phyloP scores from a whole-genome alignment of 1,139 yeast species.

The Kodamaea sp. region DNA sequence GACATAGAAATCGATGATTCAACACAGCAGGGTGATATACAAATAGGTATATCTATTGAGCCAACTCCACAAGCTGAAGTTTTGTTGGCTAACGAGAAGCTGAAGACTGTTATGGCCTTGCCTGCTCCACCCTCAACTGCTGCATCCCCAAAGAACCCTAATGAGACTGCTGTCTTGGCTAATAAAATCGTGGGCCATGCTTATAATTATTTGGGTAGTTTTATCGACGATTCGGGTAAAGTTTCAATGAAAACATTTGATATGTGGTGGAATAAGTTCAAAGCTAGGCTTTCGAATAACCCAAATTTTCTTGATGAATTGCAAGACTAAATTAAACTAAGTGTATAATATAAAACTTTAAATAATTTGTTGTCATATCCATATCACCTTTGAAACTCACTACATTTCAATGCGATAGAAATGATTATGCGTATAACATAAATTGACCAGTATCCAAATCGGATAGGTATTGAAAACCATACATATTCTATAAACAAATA shows the following conservation, averaged over 20 bases:
- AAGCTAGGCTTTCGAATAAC: conserved; percentile 65
- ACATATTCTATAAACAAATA: no score
- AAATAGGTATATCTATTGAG: conserved; percentile 87
- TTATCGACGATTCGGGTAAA: conserved; percentile 70
- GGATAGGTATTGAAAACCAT: no score
- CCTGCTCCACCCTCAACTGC: conserved; percentile 11
- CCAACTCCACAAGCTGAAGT: conserved; percentile 59
- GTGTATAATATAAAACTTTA: no score
- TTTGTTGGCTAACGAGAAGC: conserved; percentile 38
- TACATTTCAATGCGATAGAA: no score
- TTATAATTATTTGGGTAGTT: conserved; percentile 83
- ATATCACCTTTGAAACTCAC: no score
- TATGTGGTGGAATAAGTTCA: conserved; percentile 95
- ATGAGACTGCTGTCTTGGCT: conserved; percentile 55
- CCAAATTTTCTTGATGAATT: conserved; percentile 69
- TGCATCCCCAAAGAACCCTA: conserved; percentile 18
- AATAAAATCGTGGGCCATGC: conserved; percentile 89
- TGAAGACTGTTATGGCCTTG: conserved; percentile 16
- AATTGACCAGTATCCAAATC: no score
- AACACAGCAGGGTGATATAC: conserved; percentile 28
- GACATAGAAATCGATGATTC: conserved; percentile 17
- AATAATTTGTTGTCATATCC: no score
- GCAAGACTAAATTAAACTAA: conserved; percentile 1
- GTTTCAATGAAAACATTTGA: conserved; percentile 89
- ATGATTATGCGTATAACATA: no score